phyloP scores from a whole-genome alignment of 2,329 filamentous ascomycete species.

The Escovopsis sp. region DNA sequence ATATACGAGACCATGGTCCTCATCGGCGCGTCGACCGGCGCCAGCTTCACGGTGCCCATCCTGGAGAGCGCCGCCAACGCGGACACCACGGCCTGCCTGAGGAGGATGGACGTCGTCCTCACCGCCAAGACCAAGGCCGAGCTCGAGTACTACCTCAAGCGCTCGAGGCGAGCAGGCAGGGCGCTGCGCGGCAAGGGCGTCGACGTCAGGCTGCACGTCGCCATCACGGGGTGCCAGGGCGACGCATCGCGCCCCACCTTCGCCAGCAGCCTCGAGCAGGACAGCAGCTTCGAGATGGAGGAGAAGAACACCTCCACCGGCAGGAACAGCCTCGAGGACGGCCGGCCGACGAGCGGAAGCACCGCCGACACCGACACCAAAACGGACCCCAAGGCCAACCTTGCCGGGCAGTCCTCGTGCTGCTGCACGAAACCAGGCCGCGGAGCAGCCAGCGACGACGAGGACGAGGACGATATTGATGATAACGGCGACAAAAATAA shows the following conservation, averaged over 20 bases:
- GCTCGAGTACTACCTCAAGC: conserved; percentile 38
- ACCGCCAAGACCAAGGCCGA: conserved; percentile 37
- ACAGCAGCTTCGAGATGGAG: no score
- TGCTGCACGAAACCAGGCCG: conserved; percentile 5
- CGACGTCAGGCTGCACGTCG: conserved; percentile 36
- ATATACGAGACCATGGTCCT: conserved; percentile 45
- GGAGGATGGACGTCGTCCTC: conserved; percentile 38
- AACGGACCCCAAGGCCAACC: conserved; percentile 2
- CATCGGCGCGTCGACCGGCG: conserved; percentile 48
- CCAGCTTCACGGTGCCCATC: conserved; percentile 45
- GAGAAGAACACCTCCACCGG: no score
- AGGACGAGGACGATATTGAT: background rate
- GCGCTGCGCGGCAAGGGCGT: conserved; percentile 29
- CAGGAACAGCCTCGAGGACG: background rate
- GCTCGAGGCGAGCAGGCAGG: conserved; percentile 29
- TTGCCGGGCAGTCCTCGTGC: conserved; percentile 11
- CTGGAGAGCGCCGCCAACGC: conserved; percentile 37
- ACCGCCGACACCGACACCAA: conserved; percentile 10
- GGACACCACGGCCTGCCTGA: conserved; percentile 29
- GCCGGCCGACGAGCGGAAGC: background rate
- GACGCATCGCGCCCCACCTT: background rate
- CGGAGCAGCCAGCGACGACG: background rate
- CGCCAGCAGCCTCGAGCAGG: background rate
- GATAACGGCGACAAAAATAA: no score
- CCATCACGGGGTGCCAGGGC: conserved; percentile 27